These are phyloP conservation scores for Epithemia pelagica DNA, from an alignment of 108 stramenopile species.

Conservation along the genomic window DNA sequence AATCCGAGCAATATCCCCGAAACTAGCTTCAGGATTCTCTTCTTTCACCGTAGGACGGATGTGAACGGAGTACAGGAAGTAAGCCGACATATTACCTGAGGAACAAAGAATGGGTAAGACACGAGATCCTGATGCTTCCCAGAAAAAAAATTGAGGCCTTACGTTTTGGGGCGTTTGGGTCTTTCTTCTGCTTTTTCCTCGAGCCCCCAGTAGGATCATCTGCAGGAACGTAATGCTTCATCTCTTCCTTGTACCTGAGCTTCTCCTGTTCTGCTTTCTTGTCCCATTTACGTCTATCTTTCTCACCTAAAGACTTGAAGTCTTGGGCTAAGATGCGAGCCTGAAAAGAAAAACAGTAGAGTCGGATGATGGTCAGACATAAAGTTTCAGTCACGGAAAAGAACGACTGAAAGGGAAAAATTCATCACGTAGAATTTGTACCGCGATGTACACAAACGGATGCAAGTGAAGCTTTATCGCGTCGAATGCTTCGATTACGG, in stretches of 20 bases:
- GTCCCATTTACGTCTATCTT: conserved; percentile 73
- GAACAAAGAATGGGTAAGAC: conserved; percentile 20
- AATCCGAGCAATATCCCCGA: conserved; percentile 66
- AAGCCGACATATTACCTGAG: conserved; percentile 58
- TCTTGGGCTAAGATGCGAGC: conserved; percentile 58
- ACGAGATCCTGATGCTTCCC: neutral
- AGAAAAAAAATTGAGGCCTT: neutral
- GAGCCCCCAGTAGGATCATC: conserved; percentile 46
- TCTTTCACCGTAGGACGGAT: conserved; percentile 58
- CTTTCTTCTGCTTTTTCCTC: conserved; percentile 40
- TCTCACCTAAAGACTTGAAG: conserved; percentile 60
- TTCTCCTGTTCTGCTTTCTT: conserved; percentile 77
- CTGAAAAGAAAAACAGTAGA: conserved; percentile 19
- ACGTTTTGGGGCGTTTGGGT: conserved; percentile 71
- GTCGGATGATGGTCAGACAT: conserved; percentile 2
- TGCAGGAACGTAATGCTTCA: conserved; percentile 71
- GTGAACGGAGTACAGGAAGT: conserved; percentile 70
- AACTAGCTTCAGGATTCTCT: conserved; percentile 60
- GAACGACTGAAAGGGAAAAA: neutral
- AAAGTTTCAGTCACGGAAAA: conserved; percentile 7
- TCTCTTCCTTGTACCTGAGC: conserved; percentile 76
- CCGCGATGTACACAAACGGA: conserved; percentile 11
- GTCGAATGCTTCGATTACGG: neutral
- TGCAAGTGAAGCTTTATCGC: conserved; percentile 7
- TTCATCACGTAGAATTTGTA: conserved; percentile 20